Evolutionary conservation across 1,284 basidiomycete species (phyloP).

Genomic region (Ustilago tritici): DNA sequence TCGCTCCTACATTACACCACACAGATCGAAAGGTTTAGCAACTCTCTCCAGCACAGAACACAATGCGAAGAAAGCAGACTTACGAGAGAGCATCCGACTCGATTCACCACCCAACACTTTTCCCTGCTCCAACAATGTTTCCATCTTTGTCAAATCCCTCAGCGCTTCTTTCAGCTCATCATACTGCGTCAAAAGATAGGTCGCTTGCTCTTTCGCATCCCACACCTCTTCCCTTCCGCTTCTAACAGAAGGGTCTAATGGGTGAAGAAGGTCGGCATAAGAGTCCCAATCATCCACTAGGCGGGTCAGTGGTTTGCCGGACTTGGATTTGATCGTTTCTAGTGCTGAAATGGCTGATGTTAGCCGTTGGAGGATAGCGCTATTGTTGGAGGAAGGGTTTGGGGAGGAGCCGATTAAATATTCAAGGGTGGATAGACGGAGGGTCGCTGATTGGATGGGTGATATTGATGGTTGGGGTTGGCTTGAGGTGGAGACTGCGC

Average conservation of each 20-base stretch:
- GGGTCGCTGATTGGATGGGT: not conserved
- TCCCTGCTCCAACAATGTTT: not conserved
- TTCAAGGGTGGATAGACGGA: constrained; percentile 3
- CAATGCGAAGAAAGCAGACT: not conserved
- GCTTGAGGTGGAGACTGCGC: not conserved
- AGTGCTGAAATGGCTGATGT: not conserved
- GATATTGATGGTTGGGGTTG: not conserved
- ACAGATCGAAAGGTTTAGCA: not conserved
- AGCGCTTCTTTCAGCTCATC: not conserved
- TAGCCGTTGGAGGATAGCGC: not conserved
- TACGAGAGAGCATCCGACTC: constrained; percentile 1
- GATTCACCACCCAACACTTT: constrained; percentile 8
- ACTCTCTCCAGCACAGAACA: not conserved
- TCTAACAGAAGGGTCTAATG: not conserved
- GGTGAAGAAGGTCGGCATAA: constrained; percentile 13
- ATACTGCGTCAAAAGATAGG: constrained; percentile 12
- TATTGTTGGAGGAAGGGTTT: not conserved
- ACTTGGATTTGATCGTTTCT: not conserved
- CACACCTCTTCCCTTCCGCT: not conserved
- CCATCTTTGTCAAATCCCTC: not conserved
- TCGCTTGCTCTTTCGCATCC: constrained; percentile 15
- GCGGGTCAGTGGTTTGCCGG: constrained; percentile 2
- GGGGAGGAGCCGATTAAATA: constrained; percentile 1
- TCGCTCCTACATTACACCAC: not conserved
- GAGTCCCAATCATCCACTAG: constrained; percentile 15